Percentiles rank a stretch among this genome's conserved stretches.
Evolutionary conservation across 106 monocot genomes (phyloP).

Genomic region (Dioscorea zingiberensis): DNA sequence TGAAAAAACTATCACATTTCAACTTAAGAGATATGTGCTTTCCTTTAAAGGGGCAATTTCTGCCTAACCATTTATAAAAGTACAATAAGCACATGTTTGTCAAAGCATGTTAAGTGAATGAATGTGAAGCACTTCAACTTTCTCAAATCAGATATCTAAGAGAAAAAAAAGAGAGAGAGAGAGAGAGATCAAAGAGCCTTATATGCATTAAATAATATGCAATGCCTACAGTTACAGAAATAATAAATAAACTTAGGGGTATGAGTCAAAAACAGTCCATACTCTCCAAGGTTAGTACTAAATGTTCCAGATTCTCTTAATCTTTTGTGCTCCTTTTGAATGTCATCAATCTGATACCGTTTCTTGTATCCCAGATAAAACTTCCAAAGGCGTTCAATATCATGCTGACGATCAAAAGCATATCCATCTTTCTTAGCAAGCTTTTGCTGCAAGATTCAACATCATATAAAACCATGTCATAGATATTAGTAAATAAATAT

Average conservation of each 20-base stretch:
- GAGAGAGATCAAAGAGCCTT: too few species aligned
- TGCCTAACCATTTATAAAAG: too few species aligned
- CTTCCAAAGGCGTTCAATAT: conserved; percentile 74
- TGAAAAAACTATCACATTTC: too few species aligned
- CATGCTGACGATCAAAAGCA: conserved; percentile 55
- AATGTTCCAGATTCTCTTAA: conserved; percentile 75
- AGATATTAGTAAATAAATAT: background rate
- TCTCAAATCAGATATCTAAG: too few species aligned
- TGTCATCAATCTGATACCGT: conserved; percentile 63
- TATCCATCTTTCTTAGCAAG: conserved; percentile 66
- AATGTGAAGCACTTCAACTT: too few species aligned
- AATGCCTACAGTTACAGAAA: background rate
- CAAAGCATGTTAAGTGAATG: too few species aligned
- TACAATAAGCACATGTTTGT: too few species aligned
- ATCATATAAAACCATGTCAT: background rate
- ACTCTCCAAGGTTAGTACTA: conserved; percentile 59
- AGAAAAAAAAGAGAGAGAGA: too few species aligned
- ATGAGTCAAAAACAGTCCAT: conserved; percentile 11
- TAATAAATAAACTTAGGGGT: background rate
- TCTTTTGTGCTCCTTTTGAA: conserved; percentile 64
- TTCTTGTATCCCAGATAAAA: conserved; percentile 75
- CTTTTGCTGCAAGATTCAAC: conserved; percentile 62
- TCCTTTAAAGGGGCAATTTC: too few species aligned
- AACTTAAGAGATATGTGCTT: too few species aligned
- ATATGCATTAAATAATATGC: too few species aligned